Conservation (phyloP, 78 protist genomes). For the Dictyostelium firmibasis region DNA sequence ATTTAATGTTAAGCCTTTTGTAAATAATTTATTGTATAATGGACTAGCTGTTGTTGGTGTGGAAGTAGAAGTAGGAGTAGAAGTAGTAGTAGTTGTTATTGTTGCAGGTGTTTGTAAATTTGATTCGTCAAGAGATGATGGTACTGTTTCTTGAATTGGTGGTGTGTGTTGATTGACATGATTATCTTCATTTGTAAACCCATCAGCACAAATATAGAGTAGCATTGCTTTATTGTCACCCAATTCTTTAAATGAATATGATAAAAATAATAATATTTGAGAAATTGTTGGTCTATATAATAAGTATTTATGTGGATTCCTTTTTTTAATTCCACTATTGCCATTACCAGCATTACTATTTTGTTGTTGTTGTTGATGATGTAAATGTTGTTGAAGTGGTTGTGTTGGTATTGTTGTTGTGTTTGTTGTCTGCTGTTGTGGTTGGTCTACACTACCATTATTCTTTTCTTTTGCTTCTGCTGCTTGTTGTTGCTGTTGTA, state of each 20-base stretch:
- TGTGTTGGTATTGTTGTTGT: not conserved
- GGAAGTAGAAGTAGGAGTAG: no score
- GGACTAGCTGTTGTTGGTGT: not conserved
- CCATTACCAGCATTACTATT: not conserved
- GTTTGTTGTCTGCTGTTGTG: not conserved
- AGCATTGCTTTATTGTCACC: slow-evolving; percentile 50
- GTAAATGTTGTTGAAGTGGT: not conserved
- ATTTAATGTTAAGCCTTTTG: slow-evolving; percentile 43
- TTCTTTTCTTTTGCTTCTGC: not conserved
- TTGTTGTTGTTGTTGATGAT: not conserved
- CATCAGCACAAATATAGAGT: slow-evolving; percentile 67
- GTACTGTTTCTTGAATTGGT: not conserved
- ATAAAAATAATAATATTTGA: slow-evolving; percentile 58
- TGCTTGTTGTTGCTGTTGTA: not conserved
- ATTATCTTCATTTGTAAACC: slow-evolving; percentile 20
- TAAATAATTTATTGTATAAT: not conserved
- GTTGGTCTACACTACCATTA: not conserved
- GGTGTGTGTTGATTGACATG: not conserved
- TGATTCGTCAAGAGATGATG: not conserved
- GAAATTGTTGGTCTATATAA: slow-evolving; percentile 71
- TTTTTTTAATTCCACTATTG: not conserved
- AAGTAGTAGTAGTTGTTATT: not conserved
- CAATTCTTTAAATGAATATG: slow-evolving; percentile 58
- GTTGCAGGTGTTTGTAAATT: not conserved
- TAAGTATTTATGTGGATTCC: slow-evolving; percentile 73